Percentiles rank a stretch among this genome's conserved stretches.
Conservation (phyloP, 2,329 filamentous ascomycete genomes). For the Pseudogymnoascus sp. region DNA sequence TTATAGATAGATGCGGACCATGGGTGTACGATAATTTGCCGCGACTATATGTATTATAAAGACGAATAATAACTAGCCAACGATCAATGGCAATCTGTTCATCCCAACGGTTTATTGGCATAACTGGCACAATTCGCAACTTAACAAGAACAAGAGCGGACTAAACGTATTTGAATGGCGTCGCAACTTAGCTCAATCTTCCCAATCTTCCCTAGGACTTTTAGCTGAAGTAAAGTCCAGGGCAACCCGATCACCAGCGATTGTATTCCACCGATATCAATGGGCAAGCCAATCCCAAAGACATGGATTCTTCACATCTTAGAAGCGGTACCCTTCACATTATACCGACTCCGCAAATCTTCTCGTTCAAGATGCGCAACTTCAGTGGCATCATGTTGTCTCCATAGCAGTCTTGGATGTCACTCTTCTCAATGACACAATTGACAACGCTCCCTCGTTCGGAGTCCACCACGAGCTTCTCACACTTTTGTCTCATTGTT, state of each 20-base stretch:
- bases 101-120: not conserved
- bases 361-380: constrained; percentile 17
- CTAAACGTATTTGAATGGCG: not conserved
- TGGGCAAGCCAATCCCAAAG: not conserved
- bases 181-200: not conserved
- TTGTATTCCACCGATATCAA: not conserved
- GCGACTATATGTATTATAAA: not conserved
- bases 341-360: constrained; percentile 11
- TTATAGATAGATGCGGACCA: constrained; percentile 4
- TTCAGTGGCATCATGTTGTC: constrained; percentile 16
- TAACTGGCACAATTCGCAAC: not conserved
- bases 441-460: constrained; percentile 12
- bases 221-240: not conserved
- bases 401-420: constrained; percentile 16
- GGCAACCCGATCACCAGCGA: not conserved
- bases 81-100: not conserved
- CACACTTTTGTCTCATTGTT: constrained; percentile 14
- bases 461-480: constrained; percentile 9
- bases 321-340: not conserved
- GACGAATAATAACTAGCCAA: not conserved
- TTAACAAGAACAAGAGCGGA: not conserved
- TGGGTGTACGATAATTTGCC: constrained; percentile 5
- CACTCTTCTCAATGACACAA: constrained; percentile 15
- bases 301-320: not conserved
- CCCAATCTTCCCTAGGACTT: not conserved